Conservation (phyloP, 805 yeast genomes). For the Alloascoidea africana region DNA sequence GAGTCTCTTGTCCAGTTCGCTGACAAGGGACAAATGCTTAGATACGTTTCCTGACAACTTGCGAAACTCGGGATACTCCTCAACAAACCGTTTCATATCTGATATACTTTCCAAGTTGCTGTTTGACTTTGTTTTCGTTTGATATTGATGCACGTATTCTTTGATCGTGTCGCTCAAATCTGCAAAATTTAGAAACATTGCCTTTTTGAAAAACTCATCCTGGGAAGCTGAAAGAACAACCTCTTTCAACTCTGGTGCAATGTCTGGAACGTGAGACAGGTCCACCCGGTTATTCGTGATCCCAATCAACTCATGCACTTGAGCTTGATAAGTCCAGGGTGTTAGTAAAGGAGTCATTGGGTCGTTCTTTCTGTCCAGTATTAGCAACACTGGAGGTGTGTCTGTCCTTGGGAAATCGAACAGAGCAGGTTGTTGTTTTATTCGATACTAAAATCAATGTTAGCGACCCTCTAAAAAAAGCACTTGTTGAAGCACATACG, state of each 20-base stretch:
- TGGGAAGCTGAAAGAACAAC: conserved; percentile 52
- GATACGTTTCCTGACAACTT: conserved; percentile 78
- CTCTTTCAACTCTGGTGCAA: conserved; percentile 42
- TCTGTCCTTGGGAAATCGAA: conserved; percentile 57
- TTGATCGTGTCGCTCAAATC: conserved; percentile 84
- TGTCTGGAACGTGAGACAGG: conserved; percentile 36
- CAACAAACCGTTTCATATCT: conserved; percentile 84
- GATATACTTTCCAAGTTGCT: conserved; percentile 62
- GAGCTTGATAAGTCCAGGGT: conserved; percentile 97
- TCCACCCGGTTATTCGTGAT: conserved; percentile 71
- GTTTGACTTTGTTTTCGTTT: conserved; percentile 60
- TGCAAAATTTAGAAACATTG: conserved; percentile 87
- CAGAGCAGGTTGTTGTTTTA: conserved; percentile 27
- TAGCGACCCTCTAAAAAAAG: conserved; percentile 36
- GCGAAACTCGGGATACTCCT: conserved; percentile 87
- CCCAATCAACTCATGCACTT: conserved; percentile 88
- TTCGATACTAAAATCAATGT: conserved; percentile 22
- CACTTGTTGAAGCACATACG: conserved; percentile 4
- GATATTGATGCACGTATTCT: conserved; percentile 70
- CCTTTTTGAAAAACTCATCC: conserved; percentile 64
- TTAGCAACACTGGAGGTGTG: conserved; percentile 54
- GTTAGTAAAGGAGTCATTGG: conserved; percentile 84
- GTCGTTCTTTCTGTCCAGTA: conserved; percentile 77
- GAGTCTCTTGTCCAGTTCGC: conserved; percentile 71
- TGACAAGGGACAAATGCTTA: conserved; percentile 81